Conservation (phyloP, 345 rosid species). For the Populus ilicifolia region DNA sequence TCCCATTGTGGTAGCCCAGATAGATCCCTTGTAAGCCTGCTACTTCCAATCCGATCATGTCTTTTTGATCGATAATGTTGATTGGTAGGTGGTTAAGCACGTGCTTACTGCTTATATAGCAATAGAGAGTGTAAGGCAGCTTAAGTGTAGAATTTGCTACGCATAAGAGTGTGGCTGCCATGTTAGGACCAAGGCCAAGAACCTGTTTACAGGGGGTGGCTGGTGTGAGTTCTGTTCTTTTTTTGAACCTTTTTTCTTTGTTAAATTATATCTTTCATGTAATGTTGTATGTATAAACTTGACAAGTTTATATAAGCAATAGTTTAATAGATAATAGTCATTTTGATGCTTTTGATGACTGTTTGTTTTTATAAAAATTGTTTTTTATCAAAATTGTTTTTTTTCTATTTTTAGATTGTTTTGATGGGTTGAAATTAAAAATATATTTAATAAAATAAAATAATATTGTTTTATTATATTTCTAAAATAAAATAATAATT, state of each 20-base stretch:
- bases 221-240: background rate
- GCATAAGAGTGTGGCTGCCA: slow-evolving; percentile 1
- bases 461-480: too few relatives aligned
- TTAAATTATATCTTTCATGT: background rate
- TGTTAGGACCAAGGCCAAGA: slow-evolving; percentile 11
- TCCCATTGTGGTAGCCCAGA: slow-evolving; percentile 64
- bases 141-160: slow-evolving; percentile 12
- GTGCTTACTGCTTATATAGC: background rate
- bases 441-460: too few relatives aligned
- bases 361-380: too few relatives aligned
- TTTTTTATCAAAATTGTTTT: too few relatives aligned
- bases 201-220: slow-evolving; percentile 4
- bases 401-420: too few relatives aligned
- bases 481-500: too few relatives aligned
- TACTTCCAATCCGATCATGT: slow-evolving; percentile 17
- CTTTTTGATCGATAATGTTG: slow-evolving; percentile 20
- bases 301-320: slow-evolving; percentile 29
- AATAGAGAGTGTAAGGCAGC: background rate
- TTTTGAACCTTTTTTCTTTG: background rate
- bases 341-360: too few relatives aligned
- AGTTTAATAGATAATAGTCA: background rate
- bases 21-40: slow-evolving; percentile 40
- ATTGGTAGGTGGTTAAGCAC: background rate
- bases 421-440: too few relatives aligned
- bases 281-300: slow-evolving; percentile 28